Evolutionary conservation across 192 early-diverging fungal genomes (phyloP).

Genomic region (Coemansia sp.): DNA sequence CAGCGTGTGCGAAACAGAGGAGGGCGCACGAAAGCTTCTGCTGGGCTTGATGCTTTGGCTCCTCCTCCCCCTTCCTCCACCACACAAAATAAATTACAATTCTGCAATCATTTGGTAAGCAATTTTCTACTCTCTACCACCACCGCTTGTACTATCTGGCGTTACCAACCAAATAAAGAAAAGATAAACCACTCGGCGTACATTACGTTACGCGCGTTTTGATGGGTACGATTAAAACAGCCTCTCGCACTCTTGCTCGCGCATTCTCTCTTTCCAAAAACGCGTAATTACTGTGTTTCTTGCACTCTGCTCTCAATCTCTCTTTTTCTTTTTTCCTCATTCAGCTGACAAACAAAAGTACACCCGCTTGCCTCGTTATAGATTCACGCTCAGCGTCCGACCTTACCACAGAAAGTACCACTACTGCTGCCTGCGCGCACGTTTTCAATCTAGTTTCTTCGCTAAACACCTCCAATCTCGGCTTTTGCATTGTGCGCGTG

Average conservation of each 20-base stretch:
- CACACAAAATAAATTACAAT: background rate
- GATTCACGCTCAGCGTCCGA: conserved; percentile 18
- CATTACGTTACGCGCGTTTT: conserved; percentile 3
- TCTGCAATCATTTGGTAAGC: background rate
- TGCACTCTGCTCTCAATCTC: background rate
- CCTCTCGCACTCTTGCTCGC: background rate
- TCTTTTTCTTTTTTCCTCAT: conserved; percentile 5
- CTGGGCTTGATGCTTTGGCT: background rate
- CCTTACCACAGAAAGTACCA: conserved; percentile 4
- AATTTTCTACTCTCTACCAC: background rate
- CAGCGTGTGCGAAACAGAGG: too few species aligned
- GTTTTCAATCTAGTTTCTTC: conserved; percentile 32
- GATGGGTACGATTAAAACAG: conserved; percentile 19
- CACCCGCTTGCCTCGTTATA: background rate
- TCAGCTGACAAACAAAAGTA: background rate
- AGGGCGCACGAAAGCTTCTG: too few species aligned
- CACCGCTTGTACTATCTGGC: background rate
- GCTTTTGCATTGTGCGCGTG: conserved; percentile 27
- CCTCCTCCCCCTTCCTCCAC: too few species aligned
- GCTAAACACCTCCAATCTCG: conserved; percentile 31
- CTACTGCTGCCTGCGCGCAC: conserved; percentile 12
- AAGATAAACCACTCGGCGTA: background rate
- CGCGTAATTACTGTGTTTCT: background rate
- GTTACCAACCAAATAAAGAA: background rate
- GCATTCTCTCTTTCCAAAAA: background rate